phyloP scores from a whole-genome alignment of 1,139 yeast genomes.

The Candida tetrigidarum region DNA sequence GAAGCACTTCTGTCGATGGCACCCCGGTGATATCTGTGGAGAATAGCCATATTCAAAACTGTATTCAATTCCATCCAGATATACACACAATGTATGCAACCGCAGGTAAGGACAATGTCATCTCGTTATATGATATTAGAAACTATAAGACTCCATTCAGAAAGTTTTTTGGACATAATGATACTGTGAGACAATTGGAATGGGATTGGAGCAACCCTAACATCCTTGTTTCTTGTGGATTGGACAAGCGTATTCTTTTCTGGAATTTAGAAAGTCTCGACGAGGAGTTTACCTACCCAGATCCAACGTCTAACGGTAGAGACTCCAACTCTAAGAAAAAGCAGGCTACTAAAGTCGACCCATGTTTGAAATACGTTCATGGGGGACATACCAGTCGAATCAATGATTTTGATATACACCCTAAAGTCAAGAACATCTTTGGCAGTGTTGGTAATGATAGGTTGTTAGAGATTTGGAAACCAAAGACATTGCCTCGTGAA shows the following conservation, averaged over 20 bases:
- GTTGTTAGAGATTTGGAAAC: constrained; percentile 58
- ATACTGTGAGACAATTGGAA: constrained; percentile 39
- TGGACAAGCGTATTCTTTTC: constrained; percentile 51
- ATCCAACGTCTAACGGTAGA: constrained; percentile 17
- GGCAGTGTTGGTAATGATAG: constrained; percentile 58
- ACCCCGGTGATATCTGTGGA: constrained; percentile 49
- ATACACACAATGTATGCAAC: constrained; percentile 51
- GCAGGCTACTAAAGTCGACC: constrained; percentile 47
- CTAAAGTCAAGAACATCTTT: constrained; percentile 41
- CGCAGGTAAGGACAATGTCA: constrained; percentile 56
- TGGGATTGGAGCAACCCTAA: constrained; percentile 46
- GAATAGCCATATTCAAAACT: constrained; percentile 50
- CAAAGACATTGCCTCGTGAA: constrained; percentile 43
- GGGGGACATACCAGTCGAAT: constrained; percentile 63
- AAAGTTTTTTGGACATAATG: constrained; percentile 54
- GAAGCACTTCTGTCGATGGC: constrained; percentile 35
- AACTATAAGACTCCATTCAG: constrained; percentile 51
- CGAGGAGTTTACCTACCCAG: constrained; percentile 48
- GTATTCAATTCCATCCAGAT: constrained; percentile 53
- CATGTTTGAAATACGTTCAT: constrained; percentile 61
- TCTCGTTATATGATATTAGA: constrained; percentile 55
- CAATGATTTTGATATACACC: constrained; percentile 55
- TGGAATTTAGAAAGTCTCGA: constrained; percentile 55
- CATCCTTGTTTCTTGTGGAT: constrained; percentile 49
- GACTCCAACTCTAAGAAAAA: constrained; percentile 17